Evolutionary conservation across 331 rosid species (phyloP).

Genomic region (Cydonia oblonga): DNA sequence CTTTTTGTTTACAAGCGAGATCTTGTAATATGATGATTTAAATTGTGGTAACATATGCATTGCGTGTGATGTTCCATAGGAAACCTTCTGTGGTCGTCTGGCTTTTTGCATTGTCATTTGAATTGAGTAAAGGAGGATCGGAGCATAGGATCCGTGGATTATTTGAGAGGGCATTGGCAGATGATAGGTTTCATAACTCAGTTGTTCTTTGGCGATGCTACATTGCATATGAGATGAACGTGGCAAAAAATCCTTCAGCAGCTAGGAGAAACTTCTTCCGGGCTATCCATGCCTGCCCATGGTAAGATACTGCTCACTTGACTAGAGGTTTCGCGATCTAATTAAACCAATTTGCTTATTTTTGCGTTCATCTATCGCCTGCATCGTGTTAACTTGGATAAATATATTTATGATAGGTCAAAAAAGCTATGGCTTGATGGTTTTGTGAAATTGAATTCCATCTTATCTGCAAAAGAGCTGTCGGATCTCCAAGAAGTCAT

Average conservation of each 20-base stretch:
- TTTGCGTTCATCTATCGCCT: background rate
- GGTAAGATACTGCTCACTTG: slow-evolving; percentile 39
- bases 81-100: slow-evolving; percentile 71
- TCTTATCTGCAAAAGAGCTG: slow-evolving; percentile 68
- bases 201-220: slow-evolving; percentile 87
- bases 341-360: background rate
- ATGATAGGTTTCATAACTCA: slow-evolving; percentile 45
- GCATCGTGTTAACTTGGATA: background rate
- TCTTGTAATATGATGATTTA: background rate
- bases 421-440: slow-evolving; percentile 92
- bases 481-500: slow-evolving; percentile 96
- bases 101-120: slow-evolving; percentile 69
- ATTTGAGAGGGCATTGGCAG: slow-evolving; percentile 72
- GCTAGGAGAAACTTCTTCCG: slow-evolving; percentile 82
- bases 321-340: background rate
- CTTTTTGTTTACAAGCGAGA: background rate
- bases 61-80: slow-evolving; percentile 28
- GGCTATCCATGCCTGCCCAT: slow-evolving; percentile 96
- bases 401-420: slow-evolving; percentile 45
- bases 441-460: slow-evolving; percentile 53
- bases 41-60: background rate
- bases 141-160: slow-evolving; percentile 72
- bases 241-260: slow-evolving; percentile 48
- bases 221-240: slow-evolving; percentile 52
- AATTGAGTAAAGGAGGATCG: slow-evolving; percentile 62